Evolutionary conservation across 805 yeast genomes (phyloP).

Genomic region (Wickerhamomyces queroliae): DNA sequence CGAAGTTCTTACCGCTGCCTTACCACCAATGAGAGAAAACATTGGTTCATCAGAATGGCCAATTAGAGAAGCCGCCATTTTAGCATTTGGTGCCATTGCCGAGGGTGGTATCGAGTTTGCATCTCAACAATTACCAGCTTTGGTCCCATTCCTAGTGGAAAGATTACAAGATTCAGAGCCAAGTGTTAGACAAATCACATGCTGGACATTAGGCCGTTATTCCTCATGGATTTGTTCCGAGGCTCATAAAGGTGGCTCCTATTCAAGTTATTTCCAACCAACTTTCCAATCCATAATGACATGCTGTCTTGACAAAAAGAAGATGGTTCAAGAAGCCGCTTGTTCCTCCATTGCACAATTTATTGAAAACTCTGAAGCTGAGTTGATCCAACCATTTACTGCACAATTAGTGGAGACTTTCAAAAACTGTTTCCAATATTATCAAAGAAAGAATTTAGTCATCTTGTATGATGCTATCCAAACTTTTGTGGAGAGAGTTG

Average conservation of each 20-base stretch:
- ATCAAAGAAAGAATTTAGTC: conserved; percentile 78
- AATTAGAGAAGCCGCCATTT: conserved; percentile 84
- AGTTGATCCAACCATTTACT: conserved; percentile 50
- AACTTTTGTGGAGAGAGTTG: conserved; percentile 74
- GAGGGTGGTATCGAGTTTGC: conserved; percentile 78
- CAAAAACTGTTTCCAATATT: conserved; percentile 64
- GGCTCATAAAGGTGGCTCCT: conserved; percentile 54
- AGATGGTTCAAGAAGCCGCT: conserved; percentile 94
- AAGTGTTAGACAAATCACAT: conserved; percentile 85
- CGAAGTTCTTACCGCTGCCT: conserved; percentile 56
- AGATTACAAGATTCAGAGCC: conserved; percentile 71
- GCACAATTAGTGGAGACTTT: conserved; percentile 65
- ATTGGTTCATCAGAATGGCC: conserved; percentile 78
- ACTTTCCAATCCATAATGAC: conserved; percentile 71
- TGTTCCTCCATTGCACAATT: conserved; percentile 82
- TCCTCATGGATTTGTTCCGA: conserved; percentile 76
- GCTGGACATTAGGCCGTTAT: conserved; percentile 93
- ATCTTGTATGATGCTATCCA: conserved; percentile 87
- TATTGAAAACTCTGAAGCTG: conserved; percentile 68
- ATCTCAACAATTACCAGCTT: conserved; percentile 64
- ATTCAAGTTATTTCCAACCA: conserved; percentile 64
- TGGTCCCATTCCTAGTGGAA: conserved; percentile 82
- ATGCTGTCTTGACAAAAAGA: conserved; percentile 76
- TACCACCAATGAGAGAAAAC: conserved; percentile 72
- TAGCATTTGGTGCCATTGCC: conserved; percentile 93